Evolutionary conservation across 2,329 filamentous ascomycete genomes (phyloP).

Genomic region (Monosporascus sp.): DNA sequence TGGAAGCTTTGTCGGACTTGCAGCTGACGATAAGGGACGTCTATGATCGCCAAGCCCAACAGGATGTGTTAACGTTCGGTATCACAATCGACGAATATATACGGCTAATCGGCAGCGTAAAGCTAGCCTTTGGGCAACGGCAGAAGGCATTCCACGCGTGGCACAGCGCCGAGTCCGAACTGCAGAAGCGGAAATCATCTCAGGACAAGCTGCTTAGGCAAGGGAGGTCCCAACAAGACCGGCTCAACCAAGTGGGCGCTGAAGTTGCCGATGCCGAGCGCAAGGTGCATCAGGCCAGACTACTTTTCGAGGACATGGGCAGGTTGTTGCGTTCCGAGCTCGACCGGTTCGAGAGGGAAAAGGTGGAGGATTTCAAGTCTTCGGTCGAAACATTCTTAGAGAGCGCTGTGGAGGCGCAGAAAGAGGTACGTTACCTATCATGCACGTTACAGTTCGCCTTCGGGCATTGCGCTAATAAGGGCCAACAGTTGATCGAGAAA

Average conservation of each 20-base stretch:
- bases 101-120: slow-evolving; percentile 88
- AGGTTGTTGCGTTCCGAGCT: slow-evolving; percentile 85
- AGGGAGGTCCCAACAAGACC: slow-evolving; percentile 92
- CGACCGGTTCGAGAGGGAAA: slow-evolving; percentile 91
- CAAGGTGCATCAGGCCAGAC: slow-evolving; percentile 81
- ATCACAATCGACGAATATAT: slow-evolving; percentile 99
- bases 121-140: slow-evolving; percentile 84
- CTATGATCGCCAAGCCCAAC: slow-evolving; percentile 93
- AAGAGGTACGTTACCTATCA: slow-evolving; percentile 64
- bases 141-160: slow-evolving; percentile 95
- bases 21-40: slow-evolving; percentile 92
- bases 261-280: slow-evolving; percentile 94
- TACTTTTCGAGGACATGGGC: slow-evolving; percentile 97
- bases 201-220: slow-evolving; percentile 95
- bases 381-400: slow-evolving; percentile 97
- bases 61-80: slow-evolving; percentile 91
- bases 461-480: slow-evolving; percentile 15
- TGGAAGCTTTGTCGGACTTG: slow-evolving; percentile 87
- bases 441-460: background rate
- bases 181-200: slow-evolving; percentile 80
- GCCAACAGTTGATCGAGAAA: slow-evolving; percentile 63
- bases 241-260: slow-evolving; percentile 84
- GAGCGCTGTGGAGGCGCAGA: slow-evolving; percentile 95
- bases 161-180: slow-evolving; percentile 84
- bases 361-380: slow-evolving; percentile 98